Evolutionary conservation across 2,329 filamentous ascomycete genomes (phyloP), one percentile per base, ranked within the genome.

Genomic region (Epicoccum nigrum): DNA sequence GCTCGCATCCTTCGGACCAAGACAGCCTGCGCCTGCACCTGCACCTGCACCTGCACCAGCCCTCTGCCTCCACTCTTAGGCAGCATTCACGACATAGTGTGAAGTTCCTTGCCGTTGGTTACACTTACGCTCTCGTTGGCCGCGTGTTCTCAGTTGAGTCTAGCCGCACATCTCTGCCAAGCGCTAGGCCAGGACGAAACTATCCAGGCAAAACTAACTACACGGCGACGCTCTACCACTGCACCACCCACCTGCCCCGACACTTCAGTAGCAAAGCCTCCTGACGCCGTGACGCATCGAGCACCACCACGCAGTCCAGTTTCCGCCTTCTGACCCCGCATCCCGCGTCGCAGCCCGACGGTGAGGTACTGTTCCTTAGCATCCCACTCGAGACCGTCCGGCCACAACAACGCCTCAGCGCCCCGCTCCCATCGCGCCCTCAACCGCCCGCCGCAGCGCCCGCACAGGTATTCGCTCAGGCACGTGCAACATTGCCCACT

Each of bases 371-470:
- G 43, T 46, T 43, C 62, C 59, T 55, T 60, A 64, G 59, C 65
- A 69, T 66, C 63, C 69, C 63, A 65, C 67, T 67, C 65, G 56
- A 69, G 59, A 67, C 61, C 57, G 61, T 67, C 62, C 65, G 62
- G 58, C 59, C 63, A 69, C 63, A 68, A 68, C 69, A 71, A 70
- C 67, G 64, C 66, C 62, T 56, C 13, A 61, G 58, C 59, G 58
- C 53, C 63, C 57, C 63, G 55, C 58, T 59, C 64, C 54, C 59
- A 51, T 59, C 63, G 64, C 57, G 66, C 70, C 40, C 62, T 55
- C 60, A 50, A 58, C 64, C 60, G 59, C 59, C 63, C 56, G 45
- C 65, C 60, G 48, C 63, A 54, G 62, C 59, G 57, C 67, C 55
- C 60, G 58, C 60, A 59, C 64, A 69, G 60, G 63, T 69, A 69